Percentiles rank a stretch among this genome's conserved stretches.
These are phyloP conservation scores for Annona cherimola DNA, from an alignment of 164 flowering plant species.

Conservation along the genomic window DNA sequence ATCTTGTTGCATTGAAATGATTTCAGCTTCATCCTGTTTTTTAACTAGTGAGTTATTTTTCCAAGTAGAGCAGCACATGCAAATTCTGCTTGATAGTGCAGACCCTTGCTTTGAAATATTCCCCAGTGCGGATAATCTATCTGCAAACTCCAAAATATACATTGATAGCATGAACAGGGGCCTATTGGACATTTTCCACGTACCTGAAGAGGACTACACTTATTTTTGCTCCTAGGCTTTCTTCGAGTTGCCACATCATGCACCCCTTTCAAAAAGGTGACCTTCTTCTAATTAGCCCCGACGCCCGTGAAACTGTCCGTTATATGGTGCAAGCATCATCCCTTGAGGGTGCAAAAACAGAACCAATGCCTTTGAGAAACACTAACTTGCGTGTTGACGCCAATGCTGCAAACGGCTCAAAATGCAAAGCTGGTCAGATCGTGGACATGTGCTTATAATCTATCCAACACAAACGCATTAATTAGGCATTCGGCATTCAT, in stretches of 20 bases:
- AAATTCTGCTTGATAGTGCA: conserved; percentile 1
- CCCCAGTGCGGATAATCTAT: neutral
- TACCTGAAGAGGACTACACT: conserved; percentile 4
- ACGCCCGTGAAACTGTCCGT: conserved; percentile 2
- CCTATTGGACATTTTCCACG: conserved; percentile 4
- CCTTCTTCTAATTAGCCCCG: conserved; percentile 4
- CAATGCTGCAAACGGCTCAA: neutral
- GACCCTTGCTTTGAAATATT: neutral
- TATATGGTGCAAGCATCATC: neutral
- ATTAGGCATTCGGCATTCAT: conserved; percentile 7
- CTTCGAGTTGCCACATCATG: conserved; percentile 9
- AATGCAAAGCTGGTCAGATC: conserved; percentile 1
- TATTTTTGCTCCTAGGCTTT: conserved; percentile 3
- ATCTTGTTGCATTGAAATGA: too few species aligned
- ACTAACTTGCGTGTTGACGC: neutral
- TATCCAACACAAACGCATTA: conserved; percentile 5
- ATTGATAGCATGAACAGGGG: neutral
- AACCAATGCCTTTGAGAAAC: neutral
- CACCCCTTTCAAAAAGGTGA: conserved; percentile 9
- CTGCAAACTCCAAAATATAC: neutral
- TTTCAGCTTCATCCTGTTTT: neutral
- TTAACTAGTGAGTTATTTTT: neutral
- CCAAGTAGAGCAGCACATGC: conserved; percentile 11
- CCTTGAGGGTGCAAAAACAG: neutral
- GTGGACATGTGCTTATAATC: conserved; percentile 4